These are phyloP conservation scores for Tylopilus plumbeoviolaceoides DNA, from an alignment of 768 basidiomycete genomes.

Conservation along the genomic window DNA sequence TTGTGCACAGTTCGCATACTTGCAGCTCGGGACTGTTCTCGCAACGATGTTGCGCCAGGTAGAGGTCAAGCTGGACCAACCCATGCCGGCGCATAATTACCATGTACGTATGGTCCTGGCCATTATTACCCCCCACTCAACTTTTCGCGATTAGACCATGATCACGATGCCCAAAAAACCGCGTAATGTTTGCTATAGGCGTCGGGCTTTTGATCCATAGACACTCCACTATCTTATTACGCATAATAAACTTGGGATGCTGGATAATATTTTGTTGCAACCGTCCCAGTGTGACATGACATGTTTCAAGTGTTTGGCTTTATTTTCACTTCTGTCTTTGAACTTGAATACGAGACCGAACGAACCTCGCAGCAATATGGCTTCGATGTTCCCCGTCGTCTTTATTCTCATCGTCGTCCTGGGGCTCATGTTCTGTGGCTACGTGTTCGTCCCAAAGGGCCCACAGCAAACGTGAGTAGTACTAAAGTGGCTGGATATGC, in stretches of 20 bases:
- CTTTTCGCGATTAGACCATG: slow-evolving; percentile 64
- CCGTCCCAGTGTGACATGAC: too few species aligned
- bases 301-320: too few species aligned
- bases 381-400: slow-evolving; percentile 65
- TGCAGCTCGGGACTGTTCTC: slow-evolving; percentile 86
- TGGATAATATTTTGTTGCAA: too few species aligned
- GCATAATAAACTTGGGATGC: background rate
- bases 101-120: slow-evolving; percentile 52
- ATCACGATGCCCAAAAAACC: slow-evolving; percentile 83
- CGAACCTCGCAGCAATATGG: slow-evolving; percentile 42
- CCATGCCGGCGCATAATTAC: slow-evolving; percentile 83
- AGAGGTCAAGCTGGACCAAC: slow-evolving; percentile 60
- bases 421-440: slow-evolving; percentile 60
- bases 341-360: too few species aligned
- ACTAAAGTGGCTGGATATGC: background rate
- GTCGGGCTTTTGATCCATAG: slow-evolving; percentile 51
- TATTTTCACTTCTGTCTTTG: slow-evolving; percentile 1
- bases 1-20: slow-evolving; percentile 74
- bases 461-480: slow-evolving; percentile 80
- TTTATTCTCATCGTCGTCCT: slow-evolving; percentile 61
- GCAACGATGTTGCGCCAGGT: slow-evolving; percentile 71
- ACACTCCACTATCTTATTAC: slow-evolving; percentile 1
- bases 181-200: slow-evolving; percentile 60
- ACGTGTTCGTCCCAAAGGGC: slow-evolving; percentile 78
- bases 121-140: slow-evolving; percentile 5